These are phyloP conservation scores for Sarocladium strictum DNA, from an alignment of 2,329 filamentous ascomycete species.

Conservation along the genomic window DNA sequence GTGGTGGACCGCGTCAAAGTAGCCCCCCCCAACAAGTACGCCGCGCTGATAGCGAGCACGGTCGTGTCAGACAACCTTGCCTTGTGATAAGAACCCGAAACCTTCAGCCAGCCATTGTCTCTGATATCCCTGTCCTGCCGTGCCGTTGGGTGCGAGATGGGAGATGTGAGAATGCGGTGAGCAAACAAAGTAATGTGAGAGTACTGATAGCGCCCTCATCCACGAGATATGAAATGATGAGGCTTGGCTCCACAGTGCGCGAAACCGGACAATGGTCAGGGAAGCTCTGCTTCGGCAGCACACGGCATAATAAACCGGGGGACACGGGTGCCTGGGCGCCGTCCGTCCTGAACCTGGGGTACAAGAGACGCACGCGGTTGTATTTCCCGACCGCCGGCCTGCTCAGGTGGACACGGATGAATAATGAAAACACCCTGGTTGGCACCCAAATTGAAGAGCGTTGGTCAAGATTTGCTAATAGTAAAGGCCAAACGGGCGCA, in stretches of 20 bases:
- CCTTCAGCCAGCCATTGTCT: constrained; percentile 8
- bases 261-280: neutral
- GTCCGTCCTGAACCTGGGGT: constrained; percentile 1
- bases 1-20: constrained; percentile 2
- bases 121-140: neutral
- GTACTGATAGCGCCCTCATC: neutral
- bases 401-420: neutral
- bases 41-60: constrained; percentile 6
- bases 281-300: neutral
- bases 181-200: neutral
- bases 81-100: constrained; percentile 8
- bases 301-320: constrained; percentile 1
- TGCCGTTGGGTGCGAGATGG: neutral
- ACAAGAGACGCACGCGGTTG: neutral
- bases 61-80: constrained; percentile 7
- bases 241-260: neutral
- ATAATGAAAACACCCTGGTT: constrained; percentile 6
- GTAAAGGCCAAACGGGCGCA: too few relatives aligned
- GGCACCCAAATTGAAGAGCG: neutral
- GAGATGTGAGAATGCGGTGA: constrained; percentile 2
- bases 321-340: neutral
- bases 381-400: constrained; percentile 1
- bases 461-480: constrained; percentile 5
- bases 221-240: constrained; percentile 7
- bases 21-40: neutral